Conservation (phyloP, 2,329 filamentous ascomycete genomes). For the Aspergillus sp. region DNA sequence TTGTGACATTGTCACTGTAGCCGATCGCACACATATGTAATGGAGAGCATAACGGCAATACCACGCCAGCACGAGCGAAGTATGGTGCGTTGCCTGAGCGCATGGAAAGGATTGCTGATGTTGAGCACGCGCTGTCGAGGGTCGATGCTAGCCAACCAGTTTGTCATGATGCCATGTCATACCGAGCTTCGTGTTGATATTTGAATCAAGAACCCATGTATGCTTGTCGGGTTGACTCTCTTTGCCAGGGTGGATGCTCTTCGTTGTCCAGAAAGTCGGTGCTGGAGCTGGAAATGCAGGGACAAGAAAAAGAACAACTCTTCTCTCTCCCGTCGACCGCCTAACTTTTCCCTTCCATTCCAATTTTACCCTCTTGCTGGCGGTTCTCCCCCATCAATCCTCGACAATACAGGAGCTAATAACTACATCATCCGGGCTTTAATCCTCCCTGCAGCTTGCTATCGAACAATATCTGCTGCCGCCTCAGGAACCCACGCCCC, state of each 20-base stretch:
- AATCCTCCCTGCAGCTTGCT: neutral
- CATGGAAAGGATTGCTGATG: neutral
- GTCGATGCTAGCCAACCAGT: neutral
- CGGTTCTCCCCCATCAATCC: neutral
- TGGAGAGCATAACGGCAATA: neutral
- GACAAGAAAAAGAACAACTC: slow-evolving; percentile 5
- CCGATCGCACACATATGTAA: neutral
- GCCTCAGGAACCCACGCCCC: neutral
- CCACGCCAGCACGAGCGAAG: neutral
- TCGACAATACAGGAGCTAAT: neutral
- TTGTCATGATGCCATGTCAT: neutral
- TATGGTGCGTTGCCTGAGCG: neutral
- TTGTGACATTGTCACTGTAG: neutral
- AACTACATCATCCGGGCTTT: neutral
- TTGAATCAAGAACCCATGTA: neutral
- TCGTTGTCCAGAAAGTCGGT: neutral
- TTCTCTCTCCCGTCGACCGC: slow-evolving; percentile 8
- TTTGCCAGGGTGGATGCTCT: neutral
- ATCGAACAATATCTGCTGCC: neutral
- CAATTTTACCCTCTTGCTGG: slow-evolving; percentile 3
- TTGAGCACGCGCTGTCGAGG: neutral
- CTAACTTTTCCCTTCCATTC: slow-evolving; percentile 11
- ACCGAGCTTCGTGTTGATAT: neutral
- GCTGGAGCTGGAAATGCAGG: neutral
- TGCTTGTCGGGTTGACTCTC: neutral